These are phyloP conservation scores for Phytopythium kandeliae DNA, from an alignment of 352 stramenopile species.

Conservation along the genomic window DNA sequence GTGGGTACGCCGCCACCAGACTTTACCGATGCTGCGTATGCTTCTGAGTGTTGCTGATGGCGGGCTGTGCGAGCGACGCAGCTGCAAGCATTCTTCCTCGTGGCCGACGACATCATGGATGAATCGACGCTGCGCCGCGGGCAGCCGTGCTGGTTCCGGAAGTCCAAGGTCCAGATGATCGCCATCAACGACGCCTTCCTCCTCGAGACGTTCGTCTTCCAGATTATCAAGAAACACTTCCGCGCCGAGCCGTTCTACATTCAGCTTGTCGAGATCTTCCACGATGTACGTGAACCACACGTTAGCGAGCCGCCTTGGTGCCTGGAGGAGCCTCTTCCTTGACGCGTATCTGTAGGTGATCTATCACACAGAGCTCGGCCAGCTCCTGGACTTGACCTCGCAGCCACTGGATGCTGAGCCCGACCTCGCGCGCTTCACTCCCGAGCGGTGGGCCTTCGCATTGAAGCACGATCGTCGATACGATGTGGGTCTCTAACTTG, in stretches of 20 bases:
- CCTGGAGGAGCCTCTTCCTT: too few relatives aligned
- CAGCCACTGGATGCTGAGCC: constrained; percentile 76
- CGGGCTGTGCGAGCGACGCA: constrained; percentile 14
- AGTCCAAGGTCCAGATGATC: constrained; percentile 88
- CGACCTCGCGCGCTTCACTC: constrained; percentile 91
- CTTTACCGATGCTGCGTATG: not conserved
- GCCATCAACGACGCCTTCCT: constrained; percentile 97
- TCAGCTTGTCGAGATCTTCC: constrained; percentile 96
- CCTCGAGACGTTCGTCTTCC: constrained; percentile 92
- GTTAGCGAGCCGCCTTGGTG: not conserved
- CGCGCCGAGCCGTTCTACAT: constrained; percentile 83
- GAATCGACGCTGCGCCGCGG: constrained; percentile 92
- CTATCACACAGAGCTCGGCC: constrained; percentile 96
- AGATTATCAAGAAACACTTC: constrained; percentile 88
- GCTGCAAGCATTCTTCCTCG: constrained; percentile 98
- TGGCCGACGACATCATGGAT: constrained; percentile 99
- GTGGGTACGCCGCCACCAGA: constrained; percentile 60
- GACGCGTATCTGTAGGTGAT: too few relatives aligned
- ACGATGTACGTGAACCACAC: constrained; percentile 71
- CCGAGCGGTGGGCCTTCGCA: constrained; percentile 74
- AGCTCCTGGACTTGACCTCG: constrained; percentile 90
- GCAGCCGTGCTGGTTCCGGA: constrained; percentile 97
- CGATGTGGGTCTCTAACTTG: not conserved
- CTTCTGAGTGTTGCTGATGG: not conserved
- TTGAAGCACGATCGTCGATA: constrained; percentile 3